These are phyloP conservation scores for Hortiboletus campestris DNA, from an alignment of 768 basidiomycete genomes.

Conservation along the genomic window DNA sequence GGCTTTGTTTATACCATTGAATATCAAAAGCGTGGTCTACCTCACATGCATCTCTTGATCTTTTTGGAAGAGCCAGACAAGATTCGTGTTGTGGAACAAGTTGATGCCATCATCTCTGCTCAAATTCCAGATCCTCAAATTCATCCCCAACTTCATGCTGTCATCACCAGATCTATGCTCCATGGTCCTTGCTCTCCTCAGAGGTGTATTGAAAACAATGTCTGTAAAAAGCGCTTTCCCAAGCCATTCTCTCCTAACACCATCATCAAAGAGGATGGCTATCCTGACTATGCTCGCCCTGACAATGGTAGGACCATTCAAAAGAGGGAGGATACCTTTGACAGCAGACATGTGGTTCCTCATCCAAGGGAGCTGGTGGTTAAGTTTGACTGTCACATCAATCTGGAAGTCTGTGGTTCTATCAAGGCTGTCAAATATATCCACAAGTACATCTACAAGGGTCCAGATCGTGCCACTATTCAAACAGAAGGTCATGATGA, in stretches of 20 bases:
- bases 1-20: conserved; percentile 53
- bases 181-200: conserved; percentile 41
- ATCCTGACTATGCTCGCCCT: conserved; percentile 37
- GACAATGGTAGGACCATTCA: conserved; percentile 34
- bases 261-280: conserved; percentile 38
- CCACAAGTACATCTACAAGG: conserved; percentile 39
- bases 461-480: conserved; percentile 20
- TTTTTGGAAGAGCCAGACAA: neutral
- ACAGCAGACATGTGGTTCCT: conserved; percentile 36
- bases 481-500: neutral
- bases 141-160: neutral
- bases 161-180: conserved; percentile 39
- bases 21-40: neutral
- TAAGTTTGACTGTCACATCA: conserved; percentile 47
- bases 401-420: conserved; percentile 41
- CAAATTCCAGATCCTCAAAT: neutral
- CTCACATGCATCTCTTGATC: neutral
- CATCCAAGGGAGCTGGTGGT: conserved; percentile 35
- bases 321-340: conserved; percentile 7
- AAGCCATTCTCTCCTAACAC: conserved; percentile 38
- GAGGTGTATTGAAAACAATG: conserved; percentile 31
- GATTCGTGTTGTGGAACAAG: neutral
- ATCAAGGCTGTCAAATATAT: conserved; percentile 42
- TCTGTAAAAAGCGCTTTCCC: conserved; percentile 39
- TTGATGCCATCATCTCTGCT: neutral